Evolutionary conservation across 148 eudicot species (phyloP).

Genomic region (Silene conica): DNA sequence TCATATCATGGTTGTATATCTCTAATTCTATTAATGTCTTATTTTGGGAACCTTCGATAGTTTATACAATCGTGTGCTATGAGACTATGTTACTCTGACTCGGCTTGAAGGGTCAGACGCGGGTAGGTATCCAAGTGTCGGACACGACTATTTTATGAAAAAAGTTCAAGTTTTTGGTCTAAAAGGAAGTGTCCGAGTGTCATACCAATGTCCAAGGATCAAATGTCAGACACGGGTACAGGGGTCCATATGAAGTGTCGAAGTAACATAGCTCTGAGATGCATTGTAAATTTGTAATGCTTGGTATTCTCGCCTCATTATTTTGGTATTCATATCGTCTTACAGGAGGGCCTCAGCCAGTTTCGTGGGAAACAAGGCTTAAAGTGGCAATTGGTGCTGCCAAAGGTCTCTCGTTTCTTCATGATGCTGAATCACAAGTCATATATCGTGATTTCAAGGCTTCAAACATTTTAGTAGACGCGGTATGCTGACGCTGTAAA

Average conservation of each 20-base stretch:
- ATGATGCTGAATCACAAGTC: slow-evolving; percentile 59
- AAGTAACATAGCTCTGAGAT: too few relatives aligned
- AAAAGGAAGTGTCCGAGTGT: too few relatives aligned
- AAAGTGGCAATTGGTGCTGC: slow-evolving; percentile 84
- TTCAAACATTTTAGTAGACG: slow-evolving; percentile 58
- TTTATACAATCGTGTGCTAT: too few relatives aligned
- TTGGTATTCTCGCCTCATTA: too few relatives aligned
- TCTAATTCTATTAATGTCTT: not conserved
- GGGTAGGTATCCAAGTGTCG: too few relatives aligned
- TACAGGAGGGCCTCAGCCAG: slow-evolving; percentile 77
- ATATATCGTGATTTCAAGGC: slow-evolving; percentile 76
- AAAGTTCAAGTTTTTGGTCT: too few relatives aligned
- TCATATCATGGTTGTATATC: not conserved
- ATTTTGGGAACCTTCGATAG: not conserved
- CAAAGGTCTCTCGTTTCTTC: slow-evolving; percentile 68
- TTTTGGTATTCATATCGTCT: not conserved
- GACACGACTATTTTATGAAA: too few relatives aligned
- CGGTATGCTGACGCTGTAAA: slow-evolving; percentile 29
- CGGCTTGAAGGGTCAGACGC: too few relatives aligned
- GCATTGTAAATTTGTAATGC: not conserved
- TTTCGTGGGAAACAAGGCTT: slow-evolving; percentile 72
- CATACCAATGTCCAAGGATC: too few relatives aligned
- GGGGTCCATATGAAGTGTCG: too few relatives aligned
- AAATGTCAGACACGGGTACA: too few relatives aligned
- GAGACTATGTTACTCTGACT: too few relatives aligned